These are phyloP conservation scores for Leptodermis oblonga DNA, from an alignment of 257 asterid species.

Conservation along the genomic window DNA sequence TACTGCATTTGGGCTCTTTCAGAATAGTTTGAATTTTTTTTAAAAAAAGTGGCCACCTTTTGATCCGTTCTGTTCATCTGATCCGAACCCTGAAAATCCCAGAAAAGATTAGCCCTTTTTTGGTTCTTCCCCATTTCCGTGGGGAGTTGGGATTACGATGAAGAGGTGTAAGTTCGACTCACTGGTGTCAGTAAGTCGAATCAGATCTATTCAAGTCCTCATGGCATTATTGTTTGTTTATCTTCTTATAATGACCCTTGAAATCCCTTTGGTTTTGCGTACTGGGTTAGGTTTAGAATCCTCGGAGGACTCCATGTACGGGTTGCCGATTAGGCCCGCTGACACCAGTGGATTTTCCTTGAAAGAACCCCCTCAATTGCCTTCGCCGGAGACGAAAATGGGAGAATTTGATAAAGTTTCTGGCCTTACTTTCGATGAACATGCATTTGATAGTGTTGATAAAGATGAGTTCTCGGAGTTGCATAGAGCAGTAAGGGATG, in stretches of 20 bases:
- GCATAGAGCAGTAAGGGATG: constrained; percentile 65
- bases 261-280: constrained; percentile 77
- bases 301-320: constrained; percentile 37
- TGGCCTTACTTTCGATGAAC: constrained; percentile 55
- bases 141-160: constrained; percentile 35
- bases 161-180: constrained; percentile 70
- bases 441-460: constrained; percentile 45
- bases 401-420: constrained; percentile 55
- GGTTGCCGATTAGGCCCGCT: constrained; percentile 32
- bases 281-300: constrained; percentile 62
- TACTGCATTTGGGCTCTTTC: not conserved
- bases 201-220: constrained; percentile 74
- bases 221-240: constrained; percentile 65
- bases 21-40: not conserved
- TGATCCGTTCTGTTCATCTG: not conserved
- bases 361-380: constrained; percentile 29
- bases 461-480: constrained; percentile 65
- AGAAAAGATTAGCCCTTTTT: not conserved
- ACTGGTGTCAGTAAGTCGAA: constrained; percentile 65
- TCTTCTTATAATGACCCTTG: constrained; percentile 55
- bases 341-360: constrained; percentile 35
- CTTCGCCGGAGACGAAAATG: constrained; percentile 32
- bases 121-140: not conserved
- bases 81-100: not conserved
- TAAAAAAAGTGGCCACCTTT: not conserved